A percentile compares a stretch with the other conserved stretches of the same genome.
Evolutionary conservation across 306 rosid genomes (phyloP).

Genomic region (Purshia tridentata): DNA sequence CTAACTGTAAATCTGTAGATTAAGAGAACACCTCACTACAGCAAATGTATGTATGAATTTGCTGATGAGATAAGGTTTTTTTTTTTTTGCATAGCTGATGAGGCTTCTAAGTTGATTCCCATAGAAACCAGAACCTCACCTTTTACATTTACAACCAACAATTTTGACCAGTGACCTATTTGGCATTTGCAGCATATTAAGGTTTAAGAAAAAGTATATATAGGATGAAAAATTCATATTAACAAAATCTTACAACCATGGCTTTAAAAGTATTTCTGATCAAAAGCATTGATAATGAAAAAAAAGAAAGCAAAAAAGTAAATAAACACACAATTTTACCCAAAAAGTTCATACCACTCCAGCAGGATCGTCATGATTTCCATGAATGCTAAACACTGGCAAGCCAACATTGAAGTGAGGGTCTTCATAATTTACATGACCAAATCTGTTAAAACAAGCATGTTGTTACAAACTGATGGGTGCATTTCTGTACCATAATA

Average conservation of each 20-base stretch:
- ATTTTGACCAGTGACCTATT: constrained; percentile 1
- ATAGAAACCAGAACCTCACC: background rate
- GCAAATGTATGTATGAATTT: background rate
- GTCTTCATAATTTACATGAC: constrained; percentile 96
- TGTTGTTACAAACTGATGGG: constrained; percentile 2
- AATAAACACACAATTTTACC: constrained; percentile 2
- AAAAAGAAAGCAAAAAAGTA: background rate
- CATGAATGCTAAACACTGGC: constrained; percentile 97
- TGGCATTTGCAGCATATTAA: background rate
- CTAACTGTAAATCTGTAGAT: background rate
- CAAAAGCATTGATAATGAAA: background rate
- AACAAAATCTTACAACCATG: background rate
- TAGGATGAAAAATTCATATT: background rate
- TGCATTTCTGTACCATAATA: background rate
- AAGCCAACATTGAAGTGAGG: constrained; percentile 95
- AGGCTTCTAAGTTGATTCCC: background rate
- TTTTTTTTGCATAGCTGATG: background rate
- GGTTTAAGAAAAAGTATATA: background rate
- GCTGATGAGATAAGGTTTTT: background rate
- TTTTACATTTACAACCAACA: background rate
- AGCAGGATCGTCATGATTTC: constrained; percentile 98
- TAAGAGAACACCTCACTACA: too few relatives aligned
- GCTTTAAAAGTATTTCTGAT: background rate
- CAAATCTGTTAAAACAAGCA: constrained; percentile 59
- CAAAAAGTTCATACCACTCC: constrained; percentile 78